phyloP scores from a whole-genome alignment of 805 yeast species.

The Blastobotrys peoriensis region DNA sequence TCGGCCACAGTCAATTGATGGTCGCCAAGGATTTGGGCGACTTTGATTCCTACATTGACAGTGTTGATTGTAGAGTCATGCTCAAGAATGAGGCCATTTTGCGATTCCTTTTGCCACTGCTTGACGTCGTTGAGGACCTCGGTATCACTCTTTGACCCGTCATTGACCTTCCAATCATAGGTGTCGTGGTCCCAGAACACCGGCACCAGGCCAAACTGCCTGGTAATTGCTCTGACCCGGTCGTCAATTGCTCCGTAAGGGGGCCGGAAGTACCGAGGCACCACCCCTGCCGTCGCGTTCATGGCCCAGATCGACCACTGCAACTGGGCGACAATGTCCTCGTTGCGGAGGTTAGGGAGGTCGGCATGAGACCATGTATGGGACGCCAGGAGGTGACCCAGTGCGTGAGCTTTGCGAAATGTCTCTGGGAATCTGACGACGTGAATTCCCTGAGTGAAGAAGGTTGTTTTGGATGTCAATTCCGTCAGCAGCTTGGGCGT shows the following conservation, averaged over 20 bases:
- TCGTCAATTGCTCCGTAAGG: constrained; percentile 95
- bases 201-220: constrained; percentile 80
- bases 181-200: constrained; percentile 92
- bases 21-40: constrained; percentile 48
- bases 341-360: constrained; percentile 70
- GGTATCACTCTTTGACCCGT: constrained; percentile 43
- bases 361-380: constrained; percentile 94
- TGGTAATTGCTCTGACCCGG: constrained; percentile 68
- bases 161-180: constrained; percentile 77
- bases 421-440: constrained; percentile 71
- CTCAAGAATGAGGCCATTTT: constrained; percentile 68
- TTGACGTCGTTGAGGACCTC: constrained; percentile 52
- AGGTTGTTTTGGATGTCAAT: constrained; percentile 59
- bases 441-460: constrained; percentile 80
- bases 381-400: constrained; percentile 76
- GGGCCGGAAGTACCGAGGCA: constrained; percentile 93
- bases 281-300: constrained; percentile 84
- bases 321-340: constrained; percentile 78
- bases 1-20: constrained; percentile 72
- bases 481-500: constrained; percentile 55
- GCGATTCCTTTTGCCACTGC: constrained; percentile 40
- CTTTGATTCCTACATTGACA: constrained; percentile 60
- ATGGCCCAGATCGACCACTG: constrained; percentile 98
- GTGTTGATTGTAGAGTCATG: constrained; percentile 72
- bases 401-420: constrained; percentile 46